Evolutionary conservation across 345 rosid species (phyloP).

Genomic region (Citrus reticulata): DNA sequence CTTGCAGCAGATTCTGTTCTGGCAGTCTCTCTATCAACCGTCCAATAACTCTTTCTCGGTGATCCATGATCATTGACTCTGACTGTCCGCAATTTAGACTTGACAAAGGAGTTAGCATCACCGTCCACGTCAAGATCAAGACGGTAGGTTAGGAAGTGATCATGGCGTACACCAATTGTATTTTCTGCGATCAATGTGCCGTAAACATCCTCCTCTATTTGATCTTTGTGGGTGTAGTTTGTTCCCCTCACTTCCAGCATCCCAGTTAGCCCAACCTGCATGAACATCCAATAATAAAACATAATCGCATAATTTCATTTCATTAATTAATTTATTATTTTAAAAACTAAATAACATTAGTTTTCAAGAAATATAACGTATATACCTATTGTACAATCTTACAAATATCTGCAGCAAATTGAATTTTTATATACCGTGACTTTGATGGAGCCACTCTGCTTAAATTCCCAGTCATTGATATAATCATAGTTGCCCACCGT

Average conservation of each 20-base stretch:
- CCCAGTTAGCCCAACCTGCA: conserved; percentile 41
- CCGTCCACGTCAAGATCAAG: conserved; percentile 48
- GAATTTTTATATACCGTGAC: background rate
- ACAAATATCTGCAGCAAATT: too few species aligned
- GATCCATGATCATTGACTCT: conserved; percentile 8
- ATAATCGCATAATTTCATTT: background rate
- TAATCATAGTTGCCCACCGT: conserved; percentile 31
- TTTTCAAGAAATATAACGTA: too few species aligned
- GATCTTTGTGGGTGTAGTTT: conserved; percentile 22
- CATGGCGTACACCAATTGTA: conserved; percentile 35
- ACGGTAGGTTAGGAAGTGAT: conserved; percentile 42
- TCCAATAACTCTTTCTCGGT: conserved; percentile 45
- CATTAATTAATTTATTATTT: too few species aligned
- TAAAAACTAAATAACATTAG: too few species aligned
- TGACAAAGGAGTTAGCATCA: conserved; percentile 36
- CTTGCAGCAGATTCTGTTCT: conserved; percentile 37
- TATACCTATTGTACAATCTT: too few species aligned
- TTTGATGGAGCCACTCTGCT: conserved; percentile 23
- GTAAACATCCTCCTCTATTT: conserved; percentile 22
- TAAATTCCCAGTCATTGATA: conserved; percentile 32
- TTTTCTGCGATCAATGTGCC: conserved; percentile 42
- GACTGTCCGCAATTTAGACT: conserved; percentile 17
- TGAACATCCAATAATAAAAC: background rate
- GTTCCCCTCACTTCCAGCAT: conserved; percentile 34
- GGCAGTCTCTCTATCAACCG: conserved; percentile 27